These are phyloP conservation scores for Grosmannia serpens DNA, from an alignment of 2,329 filamentous ascomycete species.

Conservation along the genomic window DNA sequence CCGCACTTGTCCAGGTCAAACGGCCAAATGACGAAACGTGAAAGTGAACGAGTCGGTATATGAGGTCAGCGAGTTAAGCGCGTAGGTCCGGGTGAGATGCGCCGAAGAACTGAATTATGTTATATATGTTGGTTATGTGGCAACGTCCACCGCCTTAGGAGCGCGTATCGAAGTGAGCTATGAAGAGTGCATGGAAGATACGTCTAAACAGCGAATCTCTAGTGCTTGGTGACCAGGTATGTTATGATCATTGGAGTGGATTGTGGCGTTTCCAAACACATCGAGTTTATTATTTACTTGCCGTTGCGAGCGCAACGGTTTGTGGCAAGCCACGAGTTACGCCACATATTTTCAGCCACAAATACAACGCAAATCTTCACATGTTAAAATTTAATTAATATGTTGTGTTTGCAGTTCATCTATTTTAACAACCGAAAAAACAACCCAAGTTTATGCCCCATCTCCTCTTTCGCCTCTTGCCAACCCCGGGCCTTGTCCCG, in stretches of 20 bases:
- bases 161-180: not conserved
- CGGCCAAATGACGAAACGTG: too few relatives aligned
- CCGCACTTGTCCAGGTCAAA: too few relatives aligned
- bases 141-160: too few relatives aligned
- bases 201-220: not conserved
- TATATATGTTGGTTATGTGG: too few relatives aligned
- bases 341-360: not conserved
- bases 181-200: not conserved
- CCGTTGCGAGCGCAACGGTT: slow-evolving; percentile 9
- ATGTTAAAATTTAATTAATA: not conserved
- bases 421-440: not conserved
- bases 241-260: not conserved
- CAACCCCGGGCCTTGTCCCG: not conserved
- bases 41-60: too few relatives aligned
- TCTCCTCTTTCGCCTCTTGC: not conserved
- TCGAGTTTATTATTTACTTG: slow-evolving; percentile 12
- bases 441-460: not conserved
- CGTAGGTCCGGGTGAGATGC: too few relatives aligned
- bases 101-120: too few relatives aligned
- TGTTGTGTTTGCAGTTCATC: not conserved
- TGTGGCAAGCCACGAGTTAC: not conserved
- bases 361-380: slow-evolving; percentile 3
- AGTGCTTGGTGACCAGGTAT: not conserved
- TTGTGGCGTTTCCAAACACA: not conserved
- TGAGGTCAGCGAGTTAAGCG: too few relatives aligned